Percentiles rank a stretch among this genome's conserved stretches.
Evolutionary conservation across 1,284 basidiomycete genomes (phyloP).

Genomic region (Apiotrichum veenhuisii): DNA sequence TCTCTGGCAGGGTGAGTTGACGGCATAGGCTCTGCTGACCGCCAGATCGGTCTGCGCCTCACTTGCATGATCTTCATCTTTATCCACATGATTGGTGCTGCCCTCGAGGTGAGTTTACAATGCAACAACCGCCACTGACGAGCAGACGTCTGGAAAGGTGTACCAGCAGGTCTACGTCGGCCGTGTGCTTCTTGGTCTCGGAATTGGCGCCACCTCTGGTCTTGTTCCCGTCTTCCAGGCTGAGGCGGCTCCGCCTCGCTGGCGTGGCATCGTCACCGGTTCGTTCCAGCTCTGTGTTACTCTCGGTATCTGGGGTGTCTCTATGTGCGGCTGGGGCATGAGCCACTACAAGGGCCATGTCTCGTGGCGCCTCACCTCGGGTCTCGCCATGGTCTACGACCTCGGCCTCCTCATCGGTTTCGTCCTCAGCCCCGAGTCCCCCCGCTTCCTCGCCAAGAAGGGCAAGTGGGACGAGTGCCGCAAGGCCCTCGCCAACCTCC

Average conservation of each 20-base stretch:
- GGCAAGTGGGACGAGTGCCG: slow-evolving; percentile 47
- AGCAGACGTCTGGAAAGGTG: slow-evolving; percentile 27
- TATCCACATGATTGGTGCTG: slow-evolving; percentile 48
- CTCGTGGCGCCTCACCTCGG: slow-evolving; percentile 20
- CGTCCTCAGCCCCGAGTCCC: slow-evolving; percentile 50
- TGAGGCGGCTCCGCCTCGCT: slow-evolving; percentile 41
- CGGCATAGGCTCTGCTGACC: slow-evolving; percentile 20
- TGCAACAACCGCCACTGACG: neutral
- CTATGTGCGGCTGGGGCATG: slow-evolving; percentile 51
- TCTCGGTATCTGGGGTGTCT: slow-evolving; percentile 49
- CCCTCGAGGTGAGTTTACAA: slow-evolving; percentile 41
- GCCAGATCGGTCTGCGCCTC: slow-evolving; percentile 38
- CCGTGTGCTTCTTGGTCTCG: slow-evolving; percentile 48
- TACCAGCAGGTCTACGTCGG: slow-evolving; percentile 48
- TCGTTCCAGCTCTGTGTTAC: slow-evolving; percentile 52
- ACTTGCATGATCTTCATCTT: slow-evolving; percentile 47
- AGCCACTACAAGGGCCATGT: slow-evolving; percentile 27
- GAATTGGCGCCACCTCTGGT: slow-evolving; percentile 48
- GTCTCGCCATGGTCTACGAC: slow-evolving; percentile 43
- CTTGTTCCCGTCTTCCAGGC: slow-evolving; percentile 52
- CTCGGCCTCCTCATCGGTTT: slow-evolving; percentile 49
- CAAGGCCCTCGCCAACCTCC: slow-evolving; percentile 48
- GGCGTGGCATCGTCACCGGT: slow-evolving; percentile 41
- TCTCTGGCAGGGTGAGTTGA: slow-evolving; percentile 39
- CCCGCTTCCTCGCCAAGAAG: slow-evolving; percentile 49